Percentiles rank a stretch among this genome's conserved stretches.
Evolutionary conservation across 176 grass and related monocot species (phyloP).

Genomic region (Elaeis guineensis): DNA sequence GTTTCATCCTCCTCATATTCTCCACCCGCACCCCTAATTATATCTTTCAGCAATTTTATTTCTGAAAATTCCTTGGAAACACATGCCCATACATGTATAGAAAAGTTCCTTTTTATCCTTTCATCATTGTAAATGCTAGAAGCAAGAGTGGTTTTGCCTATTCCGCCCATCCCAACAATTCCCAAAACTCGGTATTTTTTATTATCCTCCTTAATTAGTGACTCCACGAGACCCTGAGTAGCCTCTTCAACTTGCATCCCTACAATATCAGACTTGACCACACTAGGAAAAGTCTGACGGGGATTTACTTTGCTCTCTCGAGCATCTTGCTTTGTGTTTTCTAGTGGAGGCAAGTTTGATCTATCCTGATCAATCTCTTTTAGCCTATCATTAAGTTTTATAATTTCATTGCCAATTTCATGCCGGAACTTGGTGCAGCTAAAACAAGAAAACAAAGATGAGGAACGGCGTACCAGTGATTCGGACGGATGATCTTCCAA

Average conservation of each 20-base stretch:
- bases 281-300: too few species aligned
- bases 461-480: conserved; percentile 18
- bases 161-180: conserved; percentile 1
- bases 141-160: not conserved
- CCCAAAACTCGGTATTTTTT: too few species aligned
- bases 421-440: conserved; percentile 32
- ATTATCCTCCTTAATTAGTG: too few species aligned
- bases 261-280: too few species aligned
- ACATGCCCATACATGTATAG: not conserved
- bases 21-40: not conserved
- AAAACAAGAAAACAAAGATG: conserved; percentile 36
- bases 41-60: not conserved
- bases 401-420: conserved; percentile 50
- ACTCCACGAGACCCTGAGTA: too few species aligned
- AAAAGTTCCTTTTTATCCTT: not conserved
- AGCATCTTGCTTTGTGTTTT: too few species aligned
- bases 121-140: not conserved
- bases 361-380: conserved; percentile 48
- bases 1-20: not conserved
- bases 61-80: not conserved
- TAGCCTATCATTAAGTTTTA: conserved; percentile 43
- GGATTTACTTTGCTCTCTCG: too few species aligned
- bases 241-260: too few species aligned
- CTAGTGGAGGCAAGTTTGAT: not conserved
- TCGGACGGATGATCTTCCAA: too few species aligned